Percentiles rank a stretch among this genome's conserved stretches.
Evolutionary conservation across 129 eudicot species (phyloP).

Genomic region (Lactuca saligna): DNA sequence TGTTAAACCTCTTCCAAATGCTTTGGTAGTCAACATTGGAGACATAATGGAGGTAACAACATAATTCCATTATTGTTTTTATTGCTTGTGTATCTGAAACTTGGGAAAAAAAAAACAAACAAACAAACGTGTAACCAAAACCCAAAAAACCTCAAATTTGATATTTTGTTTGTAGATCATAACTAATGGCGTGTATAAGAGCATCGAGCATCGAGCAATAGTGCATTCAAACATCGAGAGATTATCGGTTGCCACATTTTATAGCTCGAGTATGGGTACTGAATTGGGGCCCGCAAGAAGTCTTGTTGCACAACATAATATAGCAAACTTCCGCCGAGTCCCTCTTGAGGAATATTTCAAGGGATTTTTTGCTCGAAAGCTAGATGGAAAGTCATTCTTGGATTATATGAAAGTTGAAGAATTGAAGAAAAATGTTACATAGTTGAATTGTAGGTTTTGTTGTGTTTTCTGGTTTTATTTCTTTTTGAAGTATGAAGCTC

Average conservation of each 20-base stretch:
- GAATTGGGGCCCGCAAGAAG: constrained; percentile 37
- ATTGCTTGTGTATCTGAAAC: no score
- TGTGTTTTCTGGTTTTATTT: not conserved
- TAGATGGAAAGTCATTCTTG: constrained; percentile 37
- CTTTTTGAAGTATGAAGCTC: not conserved
- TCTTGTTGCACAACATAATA: constrained; percentile 14
- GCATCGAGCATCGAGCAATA: constrained; percentile 43
- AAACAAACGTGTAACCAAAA: no score
- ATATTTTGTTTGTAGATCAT: constrained; percentile 29
- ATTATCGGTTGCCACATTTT: constrained; percentile 38
- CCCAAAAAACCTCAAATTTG: no score
- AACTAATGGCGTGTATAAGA: constrained; percentile 40
- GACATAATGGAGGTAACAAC: constrained; percentile 56
- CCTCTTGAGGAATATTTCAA: constrained; percentile 35
- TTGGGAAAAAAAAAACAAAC: no score
- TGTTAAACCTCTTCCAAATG: constrained; percentile 40
- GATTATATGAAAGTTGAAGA: constrained; percentile 32
- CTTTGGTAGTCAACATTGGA: constrained; percentile 63
- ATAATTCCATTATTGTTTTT: no score
- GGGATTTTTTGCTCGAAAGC: constrained; percentile 42
- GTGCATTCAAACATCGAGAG: constrained; percentile 33
- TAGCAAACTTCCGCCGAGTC: constrained; percentile 31
- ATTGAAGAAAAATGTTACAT: not conserved
- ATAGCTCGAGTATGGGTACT: constrained; percentile 39
- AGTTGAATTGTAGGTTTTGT: not conserved